Conservation (phyloP, 305 asterid species). For the Lippia alba region DNA sequence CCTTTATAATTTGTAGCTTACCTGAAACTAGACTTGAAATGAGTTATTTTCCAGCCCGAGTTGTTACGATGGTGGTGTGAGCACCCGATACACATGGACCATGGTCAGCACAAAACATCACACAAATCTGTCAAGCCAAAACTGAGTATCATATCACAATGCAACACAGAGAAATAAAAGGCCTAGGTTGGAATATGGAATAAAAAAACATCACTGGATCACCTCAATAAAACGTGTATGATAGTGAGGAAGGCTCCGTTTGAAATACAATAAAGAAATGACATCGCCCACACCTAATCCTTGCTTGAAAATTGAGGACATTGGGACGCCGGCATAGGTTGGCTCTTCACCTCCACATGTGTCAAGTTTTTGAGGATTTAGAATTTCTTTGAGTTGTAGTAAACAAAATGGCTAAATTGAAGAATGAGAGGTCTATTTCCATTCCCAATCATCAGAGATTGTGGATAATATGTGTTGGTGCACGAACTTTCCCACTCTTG, state of each 20-base stretch:
- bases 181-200: neutral
- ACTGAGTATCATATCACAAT: neutral
- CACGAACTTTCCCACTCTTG: slow-evolving; percentile 97
- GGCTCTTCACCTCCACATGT: slow-evolving; percentile 79
- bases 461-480: slow-evolving; percentile 94
- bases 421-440: slow-evolving; percentile 20
- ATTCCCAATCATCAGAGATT: slow-evolving; percentile 82
- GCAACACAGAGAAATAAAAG: neutral
- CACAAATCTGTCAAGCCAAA: slow-evolving; percentile 62
- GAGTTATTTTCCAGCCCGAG: slow-evolving; percentile 91
- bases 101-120: slow-evolving; percentile 92
- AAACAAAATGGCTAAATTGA: neutral
- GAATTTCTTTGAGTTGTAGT: neutral
- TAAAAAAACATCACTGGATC: slow-evolving; percentile 21
- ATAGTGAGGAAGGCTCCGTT: slow-evolving; percentile 85
- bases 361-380: slow-evolving; percentile 24
- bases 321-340: slow-evolving; percentile 76
- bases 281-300: slow-evolving; percentile 92
- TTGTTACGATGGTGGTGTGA: slow-evolving; percentile 87
- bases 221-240: slow-evolving; percentile 91
- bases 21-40: slow-evolving; percentile 92
- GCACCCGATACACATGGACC: slow-evolving; percentile 98
- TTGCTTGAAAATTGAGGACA: slow-evolving; percentile 83
- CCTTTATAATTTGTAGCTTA: slow-evolving; percentile 27
- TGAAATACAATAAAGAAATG: slow-evolving; percentile 88